A percentile compares a stretch with the other conserved stretches of the same genome.
Conservation (phyloP, 352 stramenopile genomes). For the Pythium scleroteichum region DNA sequence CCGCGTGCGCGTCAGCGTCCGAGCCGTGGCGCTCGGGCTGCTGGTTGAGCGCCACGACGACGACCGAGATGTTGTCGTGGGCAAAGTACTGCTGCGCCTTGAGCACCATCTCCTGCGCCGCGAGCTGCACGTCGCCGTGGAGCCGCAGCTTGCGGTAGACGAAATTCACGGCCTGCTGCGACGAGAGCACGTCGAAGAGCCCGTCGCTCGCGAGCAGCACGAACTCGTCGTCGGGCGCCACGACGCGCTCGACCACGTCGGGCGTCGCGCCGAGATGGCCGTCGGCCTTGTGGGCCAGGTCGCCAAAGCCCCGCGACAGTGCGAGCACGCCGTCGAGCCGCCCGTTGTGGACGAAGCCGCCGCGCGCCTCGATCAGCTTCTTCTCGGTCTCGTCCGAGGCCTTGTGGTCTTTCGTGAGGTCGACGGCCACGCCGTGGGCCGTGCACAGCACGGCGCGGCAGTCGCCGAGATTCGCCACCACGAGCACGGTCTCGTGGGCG, state of each 20-base stretch:
- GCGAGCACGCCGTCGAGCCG: conserved; percentile 86
- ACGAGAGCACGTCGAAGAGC: conserved; percentile 91
- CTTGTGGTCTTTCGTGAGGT: conserved; percentile 90
- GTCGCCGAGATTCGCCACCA: conserved; percentile 89
- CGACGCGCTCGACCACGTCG: conserved; percentile 70
- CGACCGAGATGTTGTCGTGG: conserved; percentile 91
- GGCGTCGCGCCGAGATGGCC: conserved; percentile 86
- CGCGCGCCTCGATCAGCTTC: conserved; percentile 73
- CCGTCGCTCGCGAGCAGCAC: conserved; percentile 91
- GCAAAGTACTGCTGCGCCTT: conserved; percentile 89
- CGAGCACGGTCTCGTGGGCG: conserved; percentile 53
- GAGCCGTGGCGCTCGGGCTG: conserved; percentile 14
- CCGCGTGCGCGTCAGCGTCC: background rate
- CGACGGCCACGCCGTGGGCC: conserved; percentile 62
- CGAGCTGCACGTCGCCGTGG: conserved; percentile 88
- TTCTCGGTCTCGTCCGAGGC: conserved; percentile 75
- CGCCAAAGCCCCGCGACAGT: conserved; percentile 88
- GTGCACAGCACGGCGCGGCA: conserved; percentile 88
- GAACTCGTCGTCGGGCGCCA: conserved; percentile 82
- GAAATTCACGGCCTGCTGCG: conserved; percentile 91
- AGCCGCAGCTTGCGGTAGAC: conserved; percentile 84
- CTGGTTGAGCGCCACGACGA: conserved; percentile 88
- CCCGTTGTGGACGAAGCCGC: conserved; percentile 89
- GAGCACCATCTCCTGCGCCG: conserved; percentile 84
- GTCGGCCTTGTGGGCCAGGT: conserved; percentile 87